phyloP scores from a whole-genome alignment of 2,329 filamentous ascomycete species.

The Hansfordia pulvinata region DNA sequence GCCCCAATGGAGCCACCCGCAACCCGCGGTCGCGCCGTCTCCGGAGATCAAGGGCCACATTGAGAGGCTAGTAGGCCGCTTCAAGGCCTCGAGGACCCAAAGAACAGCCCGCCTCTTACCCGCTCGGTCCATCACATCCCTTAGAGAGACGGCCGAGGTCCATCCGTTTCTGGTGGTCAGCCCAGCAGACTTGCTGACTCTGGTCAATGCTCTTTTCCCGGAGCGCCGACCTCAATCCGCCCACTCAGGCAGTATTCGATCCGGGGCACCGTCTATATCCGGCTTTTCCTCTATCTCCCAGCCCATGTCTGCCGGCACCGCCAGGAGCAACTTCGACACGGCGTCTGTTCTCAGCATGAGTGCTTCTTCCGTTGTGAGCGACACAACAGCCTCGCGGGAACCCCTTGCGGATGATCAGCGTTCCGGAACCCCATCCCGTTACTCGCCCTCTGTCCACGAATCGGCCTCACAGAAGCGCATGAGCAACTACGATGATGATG shows the following conservation, averaged over 20 bases:
- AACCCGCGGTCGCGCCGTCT: constrained; percentile 48
- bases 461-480: constrained; percentile 25
- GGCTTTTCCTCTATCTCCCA: constrained; percentile 57
- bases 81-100: constrained; percentile 39
- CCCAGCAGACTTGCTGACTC: constrained; percentile 63
- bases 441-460: constrained; percentile 37
- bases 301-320: constrained; percentile 47
- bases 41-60: constrained; percentile 54
- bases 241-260: constrained; percentile 48
- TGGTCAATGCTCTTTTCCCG: constrained; percentile 76
- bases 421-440: constrained; percentile 34
- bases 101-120: constrained; percentile 48
- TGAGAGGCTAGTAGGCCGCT: constrained; percentile 55
- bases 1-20: constrained; percentile 37
- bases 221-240: constrained; percentile 52
- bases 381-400: constrained; percentile 52
- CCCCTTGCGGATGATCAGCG: constrained; percentile 43
- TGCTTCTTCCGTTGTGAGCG: constrained; percentile 58
- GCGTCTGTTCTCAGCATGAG: constrained; percentile 61
- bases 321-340: constrained; percentile 46
- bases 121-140: constrained; percentile 57
- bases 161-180: constrained; percentile 71
- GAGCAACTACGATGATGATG: constrained; percentile 48
- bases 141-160: constrained; percentile 64
- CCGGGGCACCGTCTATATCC: constrained; percentile 51